Evolutionary conservation across 2,329 filamentous ascomycete genomes (phyloP), one percentile per base, ranked within the genome.

Genomic region (Penicillium palitans): DNA sequence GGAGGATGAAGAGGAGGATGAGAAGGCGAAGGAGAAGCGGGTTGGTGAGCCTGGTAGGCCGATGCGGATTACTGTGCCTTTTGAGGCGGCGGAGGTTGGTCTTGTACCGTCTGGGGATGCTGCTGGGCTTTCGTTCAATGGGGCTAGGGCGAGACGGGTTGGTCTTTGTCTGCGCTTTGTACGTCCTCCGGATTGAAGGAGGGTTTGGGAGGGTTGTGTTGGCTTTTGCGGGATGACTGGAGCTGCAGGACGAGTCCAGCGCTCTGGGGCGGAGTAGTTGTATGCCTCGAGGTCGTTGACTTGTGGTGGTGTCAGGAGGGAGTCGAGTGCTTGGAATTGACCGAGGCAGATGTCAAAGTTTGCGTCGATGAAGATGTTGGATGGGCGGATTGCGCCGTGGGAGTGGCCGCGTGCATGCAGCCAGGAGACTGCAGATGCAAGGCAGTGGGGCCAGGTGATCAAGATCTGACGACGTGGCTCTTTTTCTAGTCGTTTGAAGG

Each of bases 231-330:
- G 74, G 6, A 76, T 61, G 24, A 57, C 42, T 8, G 58, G 49
- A 7, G 70, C 75, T 6, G 67, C 67, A 29, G 70, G 74, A 51
- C 70, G 76, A 49, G 71, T 72, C 76, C 79, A 81, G 46, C 78
- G 78, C 56, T 88, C 85, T 4, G 85, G 84, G 0, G 84, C 80
- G 5, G 80, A 79, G 64, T 87, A 87, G 45, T 85, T 80, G 68
- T 86, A 86, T 8, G 77, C 74, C 61, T 87, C 84, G 42, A 81
- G 80, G 48, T 83, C 80, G 59, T 83, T 79, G 17, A 76, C 72
- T 58, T 79, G 82, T 58, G 82, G 82, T 46, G 79, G 81, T 50
- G 76, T 76, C 39, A 85, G 79, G 29, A 87, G 79, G 0, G 80
- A 82, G 59, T 80, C 78, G 10, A 87, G 72, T 8, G 78, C 81